phyloP scores from a whole-genome alignment of 192 early-diverging fungal genomes.

The Nowakowskiella sp. region DNA sequence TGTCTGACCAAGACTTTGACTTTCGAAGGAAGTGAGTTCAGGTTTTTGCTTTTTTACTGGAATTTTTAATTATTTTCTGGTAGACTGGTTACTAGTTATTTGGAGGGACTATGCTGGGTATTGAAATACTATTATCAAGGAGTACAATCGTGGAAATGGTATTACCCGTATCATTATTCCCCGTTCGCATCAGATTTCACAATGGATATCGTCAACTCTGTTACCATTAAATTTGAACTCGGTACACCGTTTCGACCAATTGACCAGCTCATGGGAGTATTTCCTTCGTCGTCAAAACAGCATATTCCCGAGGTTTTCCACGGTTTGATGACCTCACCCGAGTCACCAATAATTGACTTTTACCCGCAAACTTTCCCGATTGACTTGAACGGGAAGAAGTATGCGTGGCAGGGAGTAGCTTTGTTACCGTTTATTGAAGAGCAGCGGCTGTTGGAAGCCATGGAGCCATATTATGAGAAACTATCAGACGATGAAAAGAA shows the following conservation, averaged over 20 bases:
- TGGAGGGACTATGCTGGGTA: slow-evolving; percentile 96
- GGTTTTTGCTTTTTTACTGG: slow-evolving; percentile 4
- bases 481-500: slow-evolving; percentile 35
- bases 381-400: slow-evolving; percentile 98
- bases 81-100: slow-evolving; percentile 62
- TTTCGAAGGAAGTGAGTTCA: slow-evolving; percentile 38
- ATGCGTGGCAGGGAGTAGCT: slow-evolving; percentile 97
- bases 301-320: slow-evolving; percentile 78
- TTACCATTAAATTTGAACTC: slow-evolving; percentile 66
- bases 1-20: slow-evolving; percentile 45
- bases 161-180: slow-evolving; percentile 95
- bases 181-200: slow-evolving; percentile 86
- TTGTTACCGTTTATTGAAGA: slow-evolving; percentile 95
- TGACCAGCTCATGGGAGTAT: slow-evolving; percentile 98
- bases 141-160: slow-evolving; percentile 96
- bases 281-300: slow-evolving; percentile 76
- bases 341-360: slow-evolving; percentile 90
- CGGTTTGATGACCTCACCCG: slow-evolving; percentile 70
- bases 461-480: slow-evolving; percentile 43
- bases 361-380: slow-evolving; percentile 86
- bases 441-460: slow-evolving; percentile 70
- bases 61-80: neutral
- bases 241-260: slow-evolving; percentile 88
- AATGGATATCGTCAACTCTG: slow-evolving; percentile 32
- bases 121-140: slow-evolving; percentile 95